Conservation (phyloP, 768 basidiomycete species). For the Kondoa subrosea region DNA sequence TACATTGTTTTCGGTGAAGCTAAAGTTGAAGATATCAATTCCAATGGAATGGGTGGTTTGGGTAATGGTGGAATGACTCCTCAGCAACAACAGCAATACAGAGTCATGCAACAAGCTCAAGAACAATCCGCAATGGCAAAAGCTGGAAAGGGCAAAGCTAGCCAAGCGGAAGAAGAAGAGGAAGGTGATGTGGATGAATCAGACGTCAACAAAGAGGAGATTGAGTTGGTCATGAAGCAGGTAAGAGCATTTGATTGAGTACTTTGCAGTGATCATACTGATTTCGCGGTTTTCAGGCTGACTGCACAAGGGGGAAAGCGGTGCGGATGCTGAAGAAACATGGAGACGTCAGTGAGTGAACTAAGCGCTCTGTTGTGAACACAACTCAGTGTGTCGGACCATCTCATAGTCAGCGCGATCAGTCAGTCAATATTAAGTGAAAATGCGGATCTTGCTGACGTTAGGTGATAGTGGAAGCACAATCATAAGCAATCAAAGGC, state of each 20-base stretch:
- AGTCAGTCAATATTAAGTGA: not conserved
- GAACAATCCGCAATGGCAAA: conserved; percentile 36
- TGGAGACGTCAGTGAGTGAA: conserved; percentile 46
- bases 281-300: conserved; percentile 37
- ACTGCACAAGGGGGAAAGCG: conserved; percentile 79
- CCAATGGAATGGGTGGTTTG: not conserved
- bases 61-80: conserved; percentile 5
- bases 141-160: conserved; percentile 30
- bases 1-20: conserved; percentile 98
- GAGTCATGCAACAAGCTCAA: conserved; percentile 14
- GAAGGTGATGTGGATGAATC: conserved; percentile 70
- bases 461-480: not conserved
- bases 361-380: not conserved
- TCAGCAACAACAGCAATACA: conserved; percentile 16
- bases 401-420: conserved; percentile 1
- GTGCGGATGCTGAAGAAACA: conserved; percentile 73
- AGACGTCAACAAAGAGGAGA: conserved; percentile 80
- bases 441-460: not conserved
- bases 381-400: not conserved
- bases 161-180: conserved; percentile 45
- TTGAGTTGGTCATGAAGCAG: conserved; percentile 54
- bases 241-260: conserved; percentile 8
- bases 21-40: conserved; percentile 21
- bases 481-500: no score
- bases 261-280: not conserved